Conservation (phyloP, 208 protist genomes). For the Wallacemonas sp. region DNA sequence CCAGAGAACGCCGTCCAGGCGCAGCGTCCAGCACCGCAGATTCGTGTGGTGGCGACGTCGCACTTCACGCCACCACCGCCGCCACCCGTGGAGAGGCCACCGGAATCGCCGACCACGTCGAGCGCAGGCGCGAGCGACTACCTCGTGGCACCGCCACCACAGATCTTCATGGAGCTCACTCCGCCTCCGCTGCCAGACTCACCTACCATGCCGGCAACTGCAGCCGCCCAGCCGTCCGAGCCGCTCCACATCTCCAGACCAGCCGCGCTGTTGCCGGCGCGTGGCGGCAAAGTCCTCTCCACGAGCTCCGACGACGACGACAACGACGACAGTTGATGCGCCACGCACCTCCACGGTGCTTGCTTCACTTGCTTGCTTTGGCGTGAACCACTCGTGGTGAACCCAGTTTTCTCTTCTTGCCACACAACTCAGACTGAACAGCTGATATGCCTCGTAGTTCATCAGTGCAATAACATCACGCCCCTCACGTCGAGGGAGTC, state of each 20-base stretch:
- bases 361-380: too few species aligned
- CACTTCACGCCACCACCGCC: neutral
- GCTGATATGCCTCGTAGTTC: too few species aligned
- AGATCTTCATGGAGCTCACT: neutral
- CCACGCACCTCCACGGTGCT: too few species aligned
- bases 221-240: neutral
- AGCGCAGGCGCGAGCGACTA: neutral
- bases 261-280: slow-evolving; percentile 17
- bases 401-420: too few species aligned
- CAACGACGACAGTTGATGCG: too few species aligned
- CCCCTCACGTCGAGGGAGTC: too few species aligned
- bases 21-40: neutral
- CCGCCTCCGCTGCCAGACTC: neutral
- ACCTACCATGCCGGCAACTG: neutral
- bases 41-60: neutral
- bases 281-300: slow-evolving; percentile 36
- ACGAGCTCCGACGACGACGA: slow-evolving; percentile 53
- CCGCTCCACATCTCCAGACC: neutral
- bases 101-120: neutral
- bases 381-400: too few species aligned
- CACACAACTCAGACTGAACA: too few species aligned
- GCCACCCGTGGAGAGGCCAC: too few species aligned
- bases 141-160: slow-evolving; percentile 1
- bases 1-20: neutral
- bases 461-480: too few species aligned